phyloP scores from a whole-genome alignment of 768 basidiomycete genomes.

The Leccinum rimulosum region DNA sequence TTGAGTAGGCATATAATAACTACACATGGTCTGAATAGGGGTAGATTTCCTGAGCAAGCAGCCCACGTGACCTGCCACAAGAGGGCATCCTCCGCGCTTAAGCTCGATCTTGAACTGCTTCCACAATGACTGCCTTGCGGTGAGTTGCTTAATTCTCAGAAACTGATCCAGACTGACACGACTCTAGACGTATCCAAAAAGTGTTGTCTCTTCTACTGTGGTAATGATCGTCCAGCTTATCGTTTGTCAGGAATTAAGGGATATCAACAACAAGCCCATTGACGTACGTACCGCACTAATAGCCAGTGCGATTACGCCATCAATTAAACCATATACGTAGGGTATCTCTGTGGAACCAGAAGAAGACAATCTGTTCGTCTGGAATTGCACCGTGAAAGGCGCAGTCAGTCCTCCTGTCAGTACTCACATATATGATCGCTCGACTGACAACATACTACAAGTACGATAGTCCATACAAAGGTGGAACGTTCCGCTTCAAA shows the following conservation, averaged over 20 bases:
- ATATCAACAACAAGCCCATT: slow-evolving; percentile 61
- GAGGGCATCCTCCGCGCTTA: not conserved
- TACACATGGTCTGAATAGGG: too few species aligned
- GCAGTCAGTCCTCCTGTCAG: slow-evolving; percentile 44
- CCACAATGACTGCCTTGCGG: slow-evolving; percentile 41
- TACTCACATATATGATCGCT: slow-evolving; percentile 1
- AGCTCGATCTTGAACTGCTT: slow-evolving; percentile 3
- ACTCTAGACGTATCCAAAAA: slow-evolving; percentile 69
- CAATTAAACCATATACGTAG: slow-evolving; percentile 36
- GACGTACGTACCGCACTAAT: slow-evolving; percentile 43
- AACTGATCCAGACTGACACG: slow-evolving; percentile 20
- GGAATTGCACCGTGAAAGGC: slow-evolving; percentile 78
- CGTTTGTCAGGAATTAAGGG: slow-evolving; percentile 57
- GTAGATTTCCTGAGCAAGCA: not conserved
- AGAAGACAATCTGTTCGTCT: slow-evolving; percentile 72
- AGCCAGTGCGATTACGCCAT: slow-evolving; percentile 7
- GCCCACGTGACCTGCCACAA: slow-evolving; percentile 16
- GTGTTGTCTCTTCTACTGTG: slow-evolving; percentile 34
- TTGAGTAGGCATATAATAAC: too few species aligned
- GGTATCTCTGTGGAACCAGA: slow-evolving; percentile 58
- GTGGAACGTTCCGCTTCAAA: slow-evolving; percentile 74
- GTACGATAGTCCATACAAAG: slow-evolving; percentile 81
- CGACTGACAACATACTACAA: slow-evolving; percentile 27
- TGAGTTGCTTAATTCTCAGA: slow-evolving; percentile 15
- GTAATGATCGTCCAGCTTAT: slow-evolving; percentile 8